phyloP scores from a whole-genome alignment of 345 rosid species.

The Adansonia digitata region DNA sequence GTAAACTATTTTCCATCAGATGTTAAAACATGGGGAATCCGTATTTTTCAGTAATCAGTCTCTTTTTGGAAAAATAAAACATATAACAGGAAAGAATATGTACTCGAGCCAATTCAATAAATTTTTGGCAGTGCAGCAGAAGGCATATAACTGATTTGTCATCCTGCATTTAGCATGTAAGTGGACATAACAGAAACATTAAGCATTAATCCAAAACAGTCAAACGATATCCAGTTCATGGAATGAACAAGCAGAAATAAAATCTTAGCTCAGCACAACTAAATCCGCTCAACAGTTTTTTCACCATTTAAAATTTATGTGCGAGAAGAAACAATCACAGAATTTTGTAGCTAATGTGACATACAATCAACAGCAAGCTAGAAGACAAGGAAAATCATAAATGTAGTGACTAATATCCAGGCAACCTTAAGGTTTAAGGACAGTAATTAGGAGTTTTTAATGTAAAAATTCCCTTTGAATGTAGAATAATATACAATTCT shows the following conservation, averaged over 20 bases:
- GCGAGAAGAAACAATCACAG: background rate
- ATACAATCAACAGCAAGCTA: background rate
- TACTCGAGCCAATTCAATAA: conserved; percentile 93
- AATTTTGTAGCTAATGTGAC: background rate
- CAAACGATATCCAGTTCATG: background rate
- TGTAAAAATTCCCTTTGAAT: background rate
- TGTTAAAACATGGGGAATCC: background rate
- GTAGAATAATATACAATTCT: background rate
- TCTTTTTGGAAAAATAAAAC: background rate
- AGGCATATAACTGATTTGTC: conserved; percentile 80
- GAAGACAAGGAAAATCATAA: background rate
- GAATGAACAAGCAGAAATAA: background rate
- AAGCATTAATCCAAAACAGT: background rate
- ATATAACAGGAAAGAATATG: conserved; percentile 12
- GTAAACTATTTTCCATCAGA: background rate
- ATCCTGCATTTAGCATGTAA: conserved; percentile 49
- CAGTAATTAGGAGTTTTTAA: no score
- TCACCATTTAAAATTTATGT: background rate
- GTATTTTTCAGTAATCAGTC: background rate
- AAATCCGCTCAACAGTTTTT: background rate
- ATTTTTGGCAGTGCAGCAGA: conserved; percentile 85
- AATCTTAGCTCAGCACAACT: background rate
- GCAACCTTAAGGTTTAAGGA: no score
- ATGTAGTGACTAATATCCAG: no score
- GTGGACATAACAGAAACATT: conserved; percentile 14